These are phyloP conservation scores for Hypoxylon trugodes DNA, from an alignment of 495 filamentous ascomycete genomes.

Conservation along the genomic window DNA sequence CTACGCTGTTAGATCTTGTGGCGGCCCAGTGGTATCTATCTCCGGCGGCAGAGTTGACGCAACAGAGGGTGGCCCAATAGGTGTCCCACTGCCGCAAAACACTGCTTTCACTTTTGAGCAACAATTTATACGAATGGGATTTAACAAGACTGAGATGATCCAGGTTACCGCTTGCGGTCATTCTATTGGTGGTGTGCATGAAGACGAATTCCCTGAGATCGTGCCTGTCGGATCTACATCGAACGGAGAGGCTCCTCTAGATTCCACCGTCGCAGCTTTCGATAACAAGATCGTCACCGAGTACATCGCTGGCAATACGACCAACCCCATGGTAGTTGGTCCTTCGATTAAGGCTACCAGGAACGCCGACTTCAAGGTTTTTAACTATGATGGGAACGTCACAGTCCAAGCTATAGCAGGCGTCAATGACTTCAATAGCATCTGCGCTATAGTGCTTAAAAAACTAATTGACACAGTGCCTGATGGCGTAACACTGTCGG, in stretches of 20 bases:
- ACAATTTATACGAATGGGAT: constrained; percentile 67
- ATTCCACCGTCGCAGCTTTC: constrained; percentile 57
- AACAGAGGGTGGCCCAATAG: constrained; percentile 54
- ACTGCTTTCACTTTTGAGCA: constrained; percentile 57
- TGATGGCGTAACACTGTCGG: constrained; percentile 56
- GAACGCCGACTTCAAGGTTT: constrained; percentile 66
- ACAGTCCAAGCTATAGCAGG: constrained; percentile 61
- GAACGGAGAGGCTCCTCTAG: constrained; percentile 57
- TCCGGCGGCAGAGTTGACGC: constrained; percentile 65
- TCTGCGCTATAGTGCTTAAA: constrained; percentile 62
- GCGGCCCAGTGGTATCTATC: constrained; percentile 65
- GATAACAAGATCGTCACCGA: constrained; percentile 66
- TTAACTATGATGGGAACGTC: constrained; percentile 62
- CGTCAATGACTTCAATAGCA: constrained; percentile 50
- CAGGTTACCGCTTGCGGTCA: constrained; percentile 69
- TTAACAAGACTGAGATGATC: constrained; percentile 65
- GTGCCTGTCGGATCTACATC: constrained; percentile 55
- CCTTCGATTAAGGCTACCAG: constrained; percentile 49
- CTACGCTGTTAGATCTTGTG: constrained; percentile 64
- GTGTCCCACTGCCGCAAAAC: constrained; percentile 69
- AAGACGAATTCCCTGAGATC: constrained; percentile 61
- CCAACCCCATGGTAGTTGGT: constrained; percentile 62
- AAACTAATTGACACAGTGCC: constrained; percentile 71
- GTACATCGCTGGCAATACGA: constrained; percentile 62
- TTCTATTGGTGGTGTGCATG: constrained; percentile 68